phyloP scores from a whole-genome alignment of 2,329 filamentous ascomycete species.

The Huntiella bhutanensis region DNA sequence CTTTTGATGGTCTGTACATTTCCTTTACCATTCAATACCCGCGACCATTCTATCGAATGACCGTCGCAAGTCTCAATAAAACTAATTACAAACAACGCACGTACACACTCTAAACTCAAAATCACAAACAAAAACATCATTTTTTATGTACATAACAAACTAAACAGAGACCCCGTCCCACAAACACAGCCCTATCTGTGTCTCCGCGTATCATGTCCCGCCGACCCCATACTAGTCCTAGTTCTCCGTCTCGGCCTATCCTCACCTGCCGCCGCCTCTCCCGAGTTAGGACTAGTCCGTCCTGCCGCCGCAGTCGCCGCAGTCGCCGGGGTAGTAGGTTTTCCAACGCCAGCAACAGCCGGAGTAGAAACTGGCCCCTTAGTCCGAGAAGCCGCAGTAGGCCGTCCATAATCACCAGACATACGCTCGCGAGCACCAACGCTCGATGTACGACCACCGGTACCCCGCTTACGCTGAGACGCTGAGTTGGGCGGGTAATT shows the following conservation, averaged over 20 bases:
- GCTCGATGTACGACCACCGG: conserved; percentile 4
- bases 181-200: conserved; percentile 8
- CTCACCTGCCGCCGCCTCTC: not conserved
- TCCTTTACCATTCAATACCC: too few species aligned
- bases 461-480: conserved; percentile 4
- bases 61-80: not conserved
- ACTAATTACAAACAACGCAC: not conserved
- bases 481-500: conserved; percentile 8
- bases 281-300: conserved; percentile 7
- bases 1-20: too few species aligned
- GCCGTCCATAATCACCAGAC: conserved; percentile 2
- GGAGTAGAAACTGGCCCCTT: conserved; percentile 2
- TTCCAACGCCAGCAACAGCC: not conserved
- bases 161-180: not conserved
- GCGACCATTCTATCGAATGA: too few species aligned
- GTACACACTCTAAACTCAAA: not conserved
- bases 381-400: conserved; percentile 4
- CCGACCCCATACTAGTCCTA: not conserved
- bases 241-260: conserved; percentile 7
- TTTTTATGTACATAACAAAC: not conserved
- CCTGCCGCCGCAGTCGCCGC: conserved; percentile 3
- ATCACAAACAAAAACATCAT: not conserved
- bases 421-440: conserved; percentile 9
- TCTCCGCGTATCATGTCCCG: conserved; percentile 6
- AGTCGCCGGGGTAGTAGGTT: conserved; percentile 6